Evolutionary conservation across 208 protist genomes (phyloP).

Genomic region (Crithidia sp.): DNA sequence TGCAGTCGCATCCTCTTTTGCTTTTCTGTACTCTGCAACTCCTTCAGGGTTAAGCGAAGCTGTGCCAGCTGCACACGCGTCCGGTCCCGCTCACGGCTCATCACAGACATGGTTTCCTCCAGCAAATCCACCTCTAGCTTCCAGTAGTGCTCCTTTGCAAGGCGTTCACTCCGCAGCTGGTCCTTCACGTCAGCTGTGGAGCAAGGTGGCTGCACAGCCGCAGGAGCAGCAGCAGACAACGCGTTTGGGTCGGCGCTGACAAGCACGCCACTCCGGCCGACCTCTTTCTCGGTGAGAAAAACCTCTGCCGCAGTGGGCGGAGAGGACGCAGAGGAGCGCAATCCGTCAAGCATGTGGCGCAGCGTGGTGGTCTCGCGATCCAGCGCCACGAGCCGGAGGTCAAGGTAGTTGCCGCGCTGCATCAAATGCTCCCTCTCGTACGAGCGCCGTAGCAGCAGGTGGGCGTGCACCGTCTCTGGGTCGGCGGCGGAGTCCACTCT

Average conservation of each 20-base stretch:
- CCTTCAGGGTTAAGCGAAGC: conserved; percentile 30
- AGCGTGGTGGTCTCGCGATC: conserved; percentile 66
- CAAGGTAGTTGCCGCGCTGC: conserved; percentile 76
- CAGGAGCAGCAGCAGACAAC: background rate
- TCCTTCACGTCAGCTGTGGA: conserved; percentile 6
- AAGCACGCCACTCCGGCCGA: background rate
- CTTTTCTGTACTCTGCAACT: conserved; percentile 31
- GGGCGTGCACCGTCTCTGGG: conserved; percentile 73
- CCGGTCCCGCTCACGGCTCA: conserved; percentile 31
- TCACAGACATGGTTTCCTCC: conserved; percentile 28
- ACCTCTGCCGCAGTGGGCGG: background rate
- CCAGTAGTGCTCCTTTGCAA: conserved; percentile 24
- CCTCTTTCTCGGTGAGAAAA: background rate
- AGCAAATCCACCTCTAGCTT: conserved; percentile 36
- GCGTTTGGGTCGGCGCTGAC: background rate
- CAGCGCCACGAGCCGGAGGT: conserved; percentile 68
- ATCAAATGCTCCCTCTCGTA: conserved; percentile 75
- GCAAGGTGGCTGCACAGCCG: background rate
- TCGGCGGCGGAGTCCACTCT: conserved; percentile 4
- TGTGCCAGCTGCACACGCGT: conserved; percentile 28
- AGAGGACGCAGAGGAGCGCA: conserved; percentile 25
- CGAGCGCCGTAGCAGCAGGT: conserved; percentile 66
- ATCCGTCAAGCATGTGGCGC: conserved; percentile 51
- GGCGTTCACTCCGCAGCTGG: conserved; percentile 15
- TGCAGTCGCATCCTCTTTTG: conserved; percentile 53